Evolutionary conservation across 148 eudicot species (phyloP).

Genomic region (Camellia sinensis): DNA sequence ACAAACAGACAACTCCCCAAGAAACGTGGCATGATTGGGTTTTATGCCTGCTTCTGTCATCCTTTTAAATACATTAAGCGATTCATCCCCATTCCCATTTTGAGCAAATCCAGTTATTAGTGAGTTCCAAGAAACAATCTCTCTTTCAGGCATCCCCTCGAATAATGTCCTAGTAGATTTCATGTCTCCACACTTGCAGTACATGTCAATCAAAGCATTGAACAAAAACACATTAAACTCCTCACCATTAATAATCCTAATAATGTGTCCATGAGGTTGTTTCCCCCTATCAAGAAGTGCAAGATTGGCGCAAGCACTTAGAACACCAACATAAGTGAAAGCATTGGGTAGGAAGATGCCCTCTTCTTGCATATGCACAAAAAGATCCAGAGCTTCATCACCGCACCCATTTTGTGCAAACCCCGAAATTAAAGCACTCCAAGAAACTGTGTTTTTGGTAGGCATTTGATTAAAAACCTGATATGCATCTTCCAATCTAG

Average conservation of each 20-base stretch:
- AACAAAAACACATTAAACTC: no score
- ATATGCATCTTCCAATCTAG: no score
- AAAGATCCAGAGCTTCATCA: conserved; percentile 46
- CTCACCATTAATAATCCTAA: conserved; percentile 26
- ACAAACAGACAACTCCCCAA: conserved; percentile 63
- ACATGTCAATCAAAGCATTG: conserved; percentile 67
- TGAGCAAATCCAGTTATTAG: conserved; percentile 64
- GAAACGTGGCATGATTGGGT: conserved; percentile 61
- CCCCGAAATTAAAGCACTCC: no score
- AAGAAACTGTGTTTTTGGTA: no score
- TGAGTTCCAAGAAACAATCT: no score
- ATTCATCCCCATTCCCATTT: conserved; percentile 46
- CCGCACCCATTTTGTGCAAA: conserved; percentile 56
- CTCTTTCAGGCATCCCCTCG: conserved; percentile 41
- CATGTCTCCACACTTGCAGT: conserved; percentile 72
- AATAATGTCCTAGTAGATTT: conserved; percentile 42
- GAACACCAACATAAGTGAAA: conserved; percentile 52
- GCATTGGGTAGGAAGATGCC: conserved; percentile 35
- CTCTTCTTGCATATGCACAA: conserved; percentile 49
- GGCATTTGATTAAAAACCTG: no score
- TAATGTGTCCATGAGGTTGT: conserved; percentile 50
- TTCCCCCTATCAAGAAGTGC: conserved; percentile 57
- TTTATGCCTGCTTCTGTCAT: conserved; percentile 39
- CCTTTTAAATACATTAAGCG: conserved; percentile 42
- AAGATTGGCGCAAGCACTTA: conserved; percentile 69